Percentiles rank a stretch among this genome's conserved stretches.
These are phyloP conservation scores for Eucalyptus guilfoylei DNA, from an alignment of 345 rosid genomes.

Conservation along the genomic window DNA sequence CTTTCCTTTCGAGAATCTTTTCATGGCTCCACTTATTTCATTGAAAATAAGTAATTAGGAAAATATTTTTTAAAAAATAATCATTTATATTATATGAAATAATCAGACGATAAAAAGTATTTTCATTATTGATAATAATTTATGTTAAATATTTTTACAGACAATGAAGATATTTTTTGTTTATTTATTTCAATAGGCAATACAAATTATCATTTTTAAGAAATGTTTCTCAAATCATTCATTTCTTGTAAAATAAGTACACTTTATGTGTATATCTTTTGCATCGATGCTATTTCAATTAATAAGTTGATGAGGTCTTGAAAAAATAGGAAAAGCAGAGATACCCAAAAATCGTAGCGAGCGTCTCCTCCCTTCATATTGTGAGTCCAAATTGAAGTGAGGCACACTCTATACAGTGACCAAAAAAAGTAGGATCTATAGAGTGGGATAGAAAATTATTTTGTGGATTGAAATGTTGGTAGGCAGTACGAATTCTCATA, in stretches of 20 bases:
- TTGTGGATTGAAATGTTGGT: neutral
- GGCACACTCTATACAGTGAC: neutral
- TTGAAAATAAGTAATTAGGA: too few species aligned
- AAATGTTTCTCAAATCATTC: neutral
- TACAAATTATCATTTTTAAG: rapidly evolving
- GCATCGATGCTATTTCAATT: neutral
- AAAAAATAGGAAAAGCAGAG: neutral
- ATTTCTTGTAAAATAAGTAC: too few species aligned
- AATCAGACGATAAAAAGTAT: rapidly evolving
- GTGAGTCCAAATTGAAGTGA: too few species aligned
- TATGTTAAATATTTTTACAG: rapidly evolving
- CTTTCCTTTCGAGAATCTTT: neutral
- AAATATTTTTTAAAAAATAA: neutral
- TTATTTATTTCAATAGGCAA: rapidly evolving
- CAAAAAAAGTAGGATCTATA: neutral
- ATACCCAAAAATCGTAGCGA: neutral
- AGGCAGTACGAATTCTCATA: neutral
- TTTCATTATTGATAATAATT: neutral
- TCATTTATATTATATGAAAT: neutral
- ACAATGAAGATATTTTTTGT: rapidly evolving
- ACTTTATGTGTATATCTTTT: neutral
- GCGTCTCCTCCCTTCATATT: neutral
- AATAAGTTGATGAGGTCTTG: neutral
- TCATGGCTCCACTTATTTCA: neutral
- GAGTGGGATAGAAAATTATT: neutral